Conservation (phyloP, 2,329 filamentous ascomycete genomes). For the Neodidymelliopsis sp. region DNA sequence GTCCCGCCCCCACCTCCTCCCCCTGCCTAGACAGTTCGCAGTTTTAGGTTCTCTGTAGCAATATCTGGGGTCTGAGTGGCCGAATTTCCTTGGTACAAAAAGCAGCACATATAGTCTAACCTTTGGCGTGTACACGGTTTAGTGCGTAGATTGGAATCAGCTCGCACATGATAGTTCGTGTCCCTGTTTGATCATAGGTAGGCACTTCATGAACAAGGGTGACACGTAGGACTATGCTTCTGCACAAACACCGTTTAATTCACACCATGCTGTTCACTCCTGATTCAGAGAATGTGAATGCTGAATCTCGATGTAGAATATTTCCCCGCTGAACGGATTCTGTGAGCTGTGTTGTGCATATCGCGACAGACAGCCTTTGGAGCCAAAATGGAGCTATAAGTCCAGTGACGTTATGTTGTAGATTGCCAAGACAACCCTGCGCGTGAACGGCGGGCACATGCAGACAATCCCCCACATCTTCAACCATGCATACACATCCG, state of each 20-base stretch:
- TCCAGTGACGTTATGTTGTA: constrained; percentile 18
- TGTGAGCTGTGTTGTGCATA: too few relatives aligned
- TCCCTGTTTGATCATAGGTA: constrained; percentile 5
- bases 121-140: neutral
- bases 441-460: constrained; percentile 15
- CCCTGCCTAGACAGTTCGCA: constrained; percentile 28
- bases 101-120: constrained; percentile 2
- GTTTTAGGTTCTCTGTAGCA: constrained; percentile 3
- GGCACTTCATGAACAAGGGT: neutral
- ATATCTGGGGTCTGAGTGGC: neutral
- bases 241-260: too few relatives aligned
- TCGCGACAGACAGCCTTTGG: too few relatives aligned
- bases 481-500: constrained; percentile 7
- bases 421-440: constrained; percentile 15
- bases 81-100: constrained; percentile 3
- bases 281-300: neutral
- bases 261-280: too few relatives aligned
- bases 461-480: constrained; percentile 13
- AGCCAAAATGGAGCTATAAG: too few relatives aligned
- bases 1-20: constrained; percentile 63
- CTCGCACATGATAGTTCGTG: neutral
- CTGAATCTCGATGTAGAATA: neutral
- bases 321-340: too few relatives aligned
- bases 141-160: neutral
- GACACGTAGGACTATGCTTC: too few relatives aligned